Percentiles rank a stretch among this genome's conserved stretches.
Conservation (phyloP, 805 yeast species). For the Phaffomyces antillensis region DNA sequence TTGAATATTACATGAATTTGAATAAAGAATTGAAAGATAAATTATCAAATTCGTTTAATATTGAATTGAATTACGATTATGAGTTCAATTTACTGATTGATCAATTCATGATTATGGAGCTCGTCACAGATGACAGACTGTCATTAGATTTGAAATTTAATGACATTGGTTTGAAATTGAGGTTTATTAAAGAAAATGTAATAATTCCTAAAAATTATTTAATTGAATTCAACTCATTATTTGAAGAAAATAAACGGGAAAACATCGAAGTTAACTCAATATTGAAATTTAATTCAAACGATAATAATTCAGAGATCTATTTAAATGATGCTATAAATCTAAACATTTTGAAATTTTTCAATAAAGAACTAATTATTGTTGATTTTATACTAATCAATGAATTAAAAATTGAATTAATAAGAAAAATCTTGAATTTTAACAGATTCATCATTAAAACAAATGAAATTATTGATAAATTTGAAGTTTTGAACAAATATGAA, state of each 20-base stretch:
- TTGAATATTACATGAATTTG: constrained; percentile 12
- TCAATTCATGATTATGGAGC: constrained; percentile 6
- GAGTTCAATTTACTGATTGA: constrained; percentile 12
- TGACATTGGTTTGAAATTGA: constrained; percentile 6
- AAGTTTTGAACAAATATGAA: constrained; percentile 2
- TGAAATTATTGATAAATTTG: background rate
- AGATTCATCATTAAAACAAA: background rate
- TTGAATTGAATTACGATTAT: constrained; percentile 14
- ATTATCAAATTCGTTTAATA: background rate
- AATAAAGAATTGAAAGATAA: constrained; percentile 6
- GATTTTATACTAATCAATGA: background rate
- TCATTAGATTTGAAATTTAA: background rate
- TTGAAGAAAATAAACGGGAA: background rate
- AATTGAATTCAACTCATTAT: background rate
- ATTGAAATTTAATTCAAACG: constrained; percentile 4
- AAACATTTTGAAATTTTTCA: constrained; percentile 4
- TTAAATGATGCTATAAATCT: background rate
- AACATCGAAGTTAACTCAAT: background rate
- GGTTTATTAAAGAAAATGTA: background rate
- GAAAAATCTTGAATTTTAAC: constrained; percentile 1
- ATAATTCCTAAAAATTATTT: constrained; percentile 2
- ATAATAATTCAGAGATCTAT: constrained; percentile 3
- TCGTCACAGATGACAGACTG: constrained; percentile 15
- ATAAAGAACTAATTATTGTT: background rate
- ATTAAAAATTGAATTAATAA: background rate